Percentiles rank a stretch among this genome's conserved stretches.
phyloP scores from a whole-genome alignment of 2,329 filamentous ascomycete species.

The Aspergillus uvarum region DNA sequence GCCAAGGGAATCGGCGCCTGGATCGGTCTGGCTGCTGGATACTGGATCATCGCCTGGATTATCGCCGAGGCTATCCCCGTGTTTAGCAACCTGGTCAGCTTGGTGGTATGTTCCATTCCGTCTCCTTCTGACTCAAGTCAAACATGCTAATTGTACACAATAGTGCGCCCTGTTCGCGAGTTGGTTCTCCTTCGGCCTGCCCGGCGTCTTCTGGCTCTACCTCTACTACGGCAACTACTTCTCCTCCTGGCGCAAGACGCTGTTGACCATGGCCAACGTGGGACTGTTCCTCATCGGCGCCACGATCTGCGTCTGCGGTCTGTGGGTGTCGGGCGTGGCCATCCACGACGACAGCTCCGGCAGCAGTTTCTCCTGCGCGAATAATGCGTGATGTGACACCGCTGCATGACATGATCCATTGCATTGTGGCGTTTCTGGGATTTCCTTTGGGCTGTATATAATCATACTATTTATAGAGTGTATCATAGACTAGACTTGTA shows the following conservation, averaged over 20 bases:
- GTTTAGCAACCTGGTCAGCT: constrained; percentile 64
- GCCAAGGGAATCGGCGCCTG: constrained; percentile 56
- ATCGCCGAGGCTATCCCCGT: constrained; percentile 69
- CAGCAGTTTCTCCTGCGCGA: constrained; percentile 18
- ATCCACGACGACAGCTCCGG: constrained; percentile 14
- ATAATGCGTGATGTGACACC: constrained; percentile 2
- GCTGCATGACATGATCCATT: too few species aligned
- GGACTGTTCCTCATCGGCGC: constrained; percentile 9
- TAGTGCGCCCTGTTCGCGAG: constrained; percentile 15
- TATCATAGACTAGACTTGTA: constrained; percentile 5
- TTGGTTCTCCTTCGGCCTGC: constrained; percentile 17
- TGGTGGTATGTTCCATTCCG: constrained; percentile 45
- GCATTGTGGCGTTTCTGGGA: too few species aligned
- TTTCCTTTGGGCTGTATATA: background rate
- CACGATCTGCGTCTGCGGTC: constrained; percentile 15
- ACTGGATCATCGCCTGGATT: constrained; percentile 64
- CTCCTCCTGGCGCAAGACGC: constrained; percentile 10
- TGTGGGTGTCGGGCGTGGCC: constrained; percentile 17
- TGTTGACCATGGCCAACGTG: constrained; percentile 13
- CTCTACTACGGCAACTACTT: constrained; percentile 14
- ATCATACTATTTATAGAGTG: background rate
- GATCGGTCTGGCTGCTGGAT: constrained; percentile 54
- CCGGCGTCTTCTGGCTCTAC: constrained; percentile 19
- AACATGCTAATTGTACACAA: background rate
- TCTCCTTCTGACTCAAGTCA: background rate